These are phyloP conservation scores for Hypomyces perniciosus DNA, from an alignment of 2,329 filamentous ascomycete species.

Conservation along the genomic window DNA sequence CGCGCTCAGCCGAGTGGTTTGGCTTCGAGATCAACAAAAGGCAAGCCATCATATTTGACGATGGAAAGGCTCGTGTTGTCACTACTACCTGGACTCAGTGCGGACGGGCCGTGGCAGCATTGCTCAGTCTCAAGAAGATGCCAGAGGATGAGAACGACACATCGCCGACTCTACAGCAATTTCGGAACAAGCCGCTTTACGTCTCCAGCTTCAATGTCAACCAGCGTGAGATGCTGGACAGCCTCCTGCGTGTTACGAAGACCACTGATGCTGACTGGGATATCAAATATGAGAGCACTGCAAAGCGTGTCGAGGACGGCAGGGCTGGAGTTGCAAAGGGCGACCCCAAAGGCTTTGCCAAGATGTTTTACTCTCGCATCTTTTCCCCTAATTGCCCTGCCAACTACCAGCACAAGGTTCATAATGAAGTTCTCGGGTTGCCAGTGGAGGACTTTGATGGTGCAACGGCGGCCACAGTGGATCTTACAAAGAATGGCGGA, in stretches of 20 bases:
- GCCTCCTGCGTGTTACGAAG: constrained; percentile 50
- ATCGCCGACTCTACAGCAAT: constrained; percentile 31
- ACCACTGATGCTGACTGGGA: constrained; percentile 54
- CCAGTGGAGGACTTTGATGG: constrained; percentile 1
- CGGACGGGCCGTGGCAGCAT: constrained; percentile 43
- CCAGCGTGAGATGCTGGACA: constrained; percentile 58
- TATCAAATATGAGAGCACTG: constrained; percentile 39
- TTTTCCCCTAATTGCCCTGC: constrained; percentile 36
- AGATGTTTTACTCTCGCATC: constrained; percentile 44
- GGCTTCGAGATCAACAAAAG: constrained; percentile 44
- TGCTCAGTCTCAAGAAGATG: constrained; percentile 41
- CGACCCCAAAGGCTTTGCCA: constrained; percentile 37
- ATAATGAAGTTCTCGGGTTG: not conserved
- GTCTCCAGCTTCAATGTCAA: constrained; percentile 51
- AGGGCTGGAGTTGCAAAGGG: constrained; percentile 35
- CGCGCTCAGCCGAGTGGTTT: constrained; percentile 30
- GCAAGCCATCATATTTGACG: constrained; percentile 20
- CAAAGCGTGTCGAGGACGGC: constrained; percentile 42
- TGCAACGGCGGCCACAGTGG: not conserved
- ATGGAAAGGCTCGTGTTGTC: constrained; percentile 27
- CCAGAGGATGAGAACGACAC: constrained; percentile 29
- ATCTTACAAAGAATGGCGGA: not conserved
- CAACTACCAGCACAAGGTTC: not conserved
- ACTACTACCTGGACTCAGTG: constrained; percentile 51
- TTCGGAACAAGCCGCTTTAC: constrained; percentile 41